Evolutionary conservation across 2,329 filamentous ascomycete genomes (phyloP).

Genomic region (Aspergillus uvarum): DNA sequence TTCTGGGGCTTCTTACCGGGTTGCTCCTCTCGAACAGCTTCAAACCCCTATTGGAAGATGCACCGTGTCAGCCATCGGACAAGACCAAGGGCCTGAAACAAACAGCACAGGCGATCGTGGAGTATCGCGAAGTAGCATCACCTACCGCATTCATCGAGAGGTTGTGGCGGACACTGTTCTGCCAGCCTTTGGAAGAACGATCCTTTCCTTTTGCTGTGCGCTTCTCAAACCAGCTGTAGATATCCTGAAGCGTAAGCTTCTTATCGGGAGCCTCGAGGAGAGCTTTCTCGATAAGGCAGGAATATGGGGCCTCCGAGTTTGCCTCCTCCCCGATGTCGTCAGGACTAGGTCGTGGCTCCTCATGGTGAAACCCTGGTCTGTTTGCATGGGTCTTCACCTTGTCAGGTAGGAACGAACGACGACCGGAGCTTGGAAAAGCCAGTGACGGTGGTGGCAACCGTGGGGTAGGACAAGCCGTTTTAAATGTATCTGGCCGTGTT

Average conservation of each 20-base stretch:
- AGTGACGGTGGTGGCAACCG: conserved; percentile 21
- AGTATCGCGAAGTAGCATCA: conserved; percentile 21
- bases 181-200: conserved; percentile 70
- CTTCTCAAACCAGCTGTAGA: conserved; percentile 85
- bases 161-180: conserved; percentile 94
- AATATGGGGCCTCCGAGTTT: conserved; percentile 67
- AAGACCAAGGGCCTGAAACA: conserved; percentile 9
- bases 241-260: conserved; percentile 76
- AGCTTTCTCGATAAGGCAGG: conserved; percentile 74
- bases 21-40: conserved; percentile 56
- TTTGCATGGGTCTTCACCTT: conserved; percentile 12
- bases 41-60: conserved; percentile 34
- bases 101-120: conserved; percentile 1
- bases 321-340: conserved; percentile 26
- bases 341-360: conserved; percentile 25
- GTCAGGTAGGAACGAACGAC: conserved; percentile 17
- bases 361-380: conserved; percentile 12
- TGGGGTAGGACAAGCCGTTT: conserved; percentile 5
- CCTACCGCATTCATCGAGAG: conserved; percentile 91
- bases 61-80: background rate
- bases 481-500: conserved; percentile 3
- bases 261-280: conserved; percentile 66
- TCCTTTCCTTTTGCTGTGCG: conserved; percentile 74
- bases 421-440: conserved; percentile 24
- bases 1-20: conserved; percentile 60